A percentile compares a stretch with the other conserved stretches of the same genome.
Evolutionary conservation across 177 flowering plant genomes (phyloP).

Genomic region (Vitis hybrid): DNA sequence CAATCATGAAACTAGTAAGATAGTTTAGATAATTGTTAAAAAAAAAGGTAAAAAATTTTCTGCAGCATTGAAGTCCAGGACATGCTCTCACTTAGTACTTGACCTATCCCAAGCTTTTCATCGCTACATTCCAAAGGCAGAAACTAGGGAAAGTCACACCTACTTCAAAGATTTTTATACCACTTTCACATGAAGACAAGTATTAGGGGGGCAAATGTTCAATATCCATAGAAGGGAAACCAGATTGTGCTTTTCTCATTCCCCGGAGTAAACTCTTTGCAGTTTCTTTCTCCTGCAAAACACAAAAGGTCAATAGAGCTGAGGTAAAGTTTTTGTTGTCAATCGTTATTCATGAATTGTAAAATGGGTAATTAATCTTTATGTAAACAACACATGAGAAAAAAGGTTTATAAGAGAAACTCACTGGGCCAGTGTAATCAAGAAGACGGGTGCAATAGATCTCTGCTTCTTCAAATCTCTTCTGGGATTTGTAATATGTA

Average conservation of each 20-base stretch:
- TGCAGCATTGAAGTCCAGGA: too few species aligned
- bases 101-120: too few species aligned
- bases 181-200: neutral
- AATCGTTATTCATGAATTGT: neutral
- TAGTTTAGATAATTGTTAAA: too few species aligned
- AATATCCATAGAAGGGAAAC: conserved; percentile 60
- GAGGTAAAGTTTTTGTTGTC: neutral
- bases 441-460: conserved; percentile 85
- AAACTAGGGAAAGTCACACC: neutral
- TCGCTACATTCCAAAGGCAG: too few species aligned
- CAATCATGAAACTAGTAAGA: too few species aligned
- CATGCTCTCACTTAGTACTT: too few species aligned
- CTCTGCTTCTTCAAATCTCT: conserved; percentile 83
- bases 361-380: neutral
- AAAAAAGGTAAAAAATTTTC: too few species aligned
- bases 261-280: conserved; percentile 82
- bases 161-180: neutral
- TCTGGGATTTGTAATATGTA: conserved; percentile 52
- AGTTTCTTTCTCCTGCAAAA: conserved; percentile 82
- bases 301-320: conserved; percentile 8
- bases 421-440: conserved; percentile 90
- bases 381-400: neutral
- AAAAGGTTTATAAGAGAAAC: conserved; percentile 23
- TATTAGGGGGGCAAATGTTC: conserved; percentile 66
- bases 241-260: conserved; percentile 54